Evolutionary conservation across 2,329 filamentous ascomycete species (phyloP), one percentile per base, ranked within the genome.

Genomic region (Emmonsia crescens): DNA sequence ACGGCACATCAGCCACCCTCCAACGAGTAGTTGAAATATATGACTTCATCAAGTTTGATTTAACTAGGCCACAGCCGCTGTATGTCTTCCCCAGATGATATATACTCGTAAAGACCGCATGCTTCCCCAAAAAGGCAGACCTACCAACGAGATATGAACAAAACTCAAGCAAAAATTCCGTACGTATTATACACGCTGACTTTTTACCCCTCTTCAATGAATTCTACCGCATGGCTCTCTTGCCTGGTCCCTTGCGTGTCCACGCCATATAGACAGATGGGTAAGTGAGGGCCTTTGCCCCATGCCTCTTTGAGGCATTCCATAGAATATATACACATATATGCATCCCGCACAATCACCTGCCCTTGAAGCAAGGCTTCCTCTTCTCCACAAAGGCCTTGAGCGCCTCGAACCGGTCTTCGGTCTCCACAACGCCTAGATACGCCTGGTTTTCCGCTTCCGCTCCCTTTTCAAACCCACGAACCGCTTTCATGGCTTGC

Each of bases 391-490:
- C 81, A 77, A 99, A 99, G 0, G 94, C 94, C 73, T 78, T 83
- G 65, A 99, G 79, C 42, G 94, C 94, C 80, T 97, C 94, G 69
- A 91, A 80, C 63, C 92, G 82, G 78, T 99, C 94, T 72, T 92
- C 87, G 0, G 91, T 96, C 64, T 81, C 83, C 19, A 96, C 82
- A 3, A 97, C 90, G 31, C 86, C 80, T 70, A 91, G 84, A 74
- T 97, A 97, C 77, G 92, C 91, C 68, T 83, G 81, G 74, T 91
- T 93, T 79, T 96, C 94, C n/a, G 87, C 83, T 70, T 84, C 83
- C 76, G 94, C 89, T 4, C 82, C 83, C 66, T 76, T 70, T 65
- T 78, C 82, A 77, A 73, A 91, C 74, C 82, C 85, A 60, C 83
- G 81, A 1, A 97, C 88, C 0, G 93, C 93, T 74, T 86, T 81